These are phyloP conservation scores for Cicer pinnatifidum DNA, from an alignment of 306 rosid genomes.

Conservation along the genomic window DNA sequence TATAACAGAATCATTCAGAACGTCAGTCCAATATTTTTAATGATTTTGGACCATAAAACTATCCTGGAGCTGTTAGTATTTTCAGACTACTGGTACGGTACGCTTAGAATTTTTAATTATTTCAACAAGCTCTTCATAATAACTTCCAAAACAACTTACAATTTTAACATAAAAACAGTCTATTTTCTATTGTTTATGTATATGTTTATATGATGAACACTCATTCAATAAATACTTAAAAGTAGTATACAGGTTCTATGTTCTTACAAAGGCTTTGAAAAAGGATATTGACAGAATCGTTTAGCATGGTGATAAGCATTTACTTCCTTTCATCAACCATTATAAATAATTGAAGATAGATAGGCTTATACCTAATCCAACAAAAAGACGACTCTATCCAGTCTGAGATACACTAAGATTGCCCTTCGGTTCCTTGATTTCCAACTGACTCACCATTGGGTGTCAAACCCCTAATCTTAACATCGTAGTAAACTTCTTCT, in stretches of 20 bases:
- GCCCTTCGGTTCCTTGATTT: slow-evolving; percentile 51
- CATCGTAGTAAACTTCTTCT: slow-evolving; percentile 93
- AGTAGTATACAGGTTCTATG: neutral
- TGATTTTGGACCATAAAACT: no score
- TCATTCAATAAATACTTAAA: no score
- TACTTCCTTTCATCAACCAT: slow-evolving; percentile 30
- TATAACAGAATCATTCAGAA: neutral
- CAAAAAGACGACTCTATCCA: slow-evolving; percentile 10
- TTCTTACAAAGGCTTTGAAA: slow-evolving; percentile 20
- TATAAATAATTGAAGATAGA: slow-evolving; percentile 35
- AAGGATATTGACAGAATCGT: neutral
- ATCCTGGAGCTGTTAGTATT: no score
- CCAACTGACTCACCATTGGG: slow-evolving; percentile 53
- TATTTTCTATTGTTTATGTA: no score
- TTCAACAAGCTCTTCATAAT: no score
- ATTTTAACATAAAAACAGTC: no score
- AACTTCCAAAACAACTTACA: no score
- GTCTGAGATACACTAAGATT: slow-evolving; percentile 31
- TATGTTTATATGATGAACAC: no score
- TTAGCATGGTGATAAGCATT: neutral
- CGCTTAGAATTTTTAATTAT: no score
- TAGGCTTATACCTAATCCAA: slow-evolving; percentile 13
- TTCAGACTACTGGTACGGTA: no score
- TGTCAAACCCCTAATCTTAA: slow-evolving; percentile 85
- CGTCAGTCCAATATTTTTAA: no score